Percentiles rank a stretch among this genome's conserved stretches.
Conservation (phyloP, 345 rosid genomes). For the Jatropha curcas region DNA sequence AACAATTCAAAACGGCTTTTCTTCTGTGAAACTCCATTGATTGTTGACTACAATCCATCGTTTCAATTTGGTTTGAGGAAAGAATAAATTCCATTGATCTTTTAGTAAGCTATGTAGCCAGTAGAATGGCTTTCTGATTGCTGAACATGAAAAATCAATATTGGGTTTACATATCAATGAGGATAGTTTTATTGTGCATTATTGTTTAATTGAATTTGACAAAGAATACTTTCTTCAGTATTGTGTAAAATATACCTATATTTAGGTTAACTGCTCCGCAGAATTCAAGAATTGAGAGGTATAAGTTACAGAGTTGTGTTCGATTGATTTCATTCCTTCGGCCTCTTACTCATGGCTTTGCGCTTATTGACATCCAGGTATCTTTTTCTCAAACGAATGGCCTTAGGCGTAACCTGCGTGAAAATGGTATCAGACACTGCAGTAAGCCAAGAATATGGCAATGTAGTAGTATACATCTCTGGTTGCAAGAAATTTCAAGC, state of each 20-base stretch:
- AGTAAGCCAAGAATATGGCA: not conserved
- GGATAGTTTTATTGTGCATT: not conserved
- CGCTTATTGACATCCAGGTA: constrained; percentile 91
- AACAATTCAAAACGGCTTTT: no score
- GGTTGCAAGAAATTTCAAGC: not conserved
- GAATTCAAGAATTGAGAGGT: not conserved
- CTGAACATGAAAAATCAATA: not conserved
- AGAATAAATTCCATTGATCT: not conserved
- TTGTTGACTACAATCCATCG: not conserved
- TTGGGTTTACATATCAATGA: not conserved
- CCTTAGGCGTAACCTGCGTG: constrained; percentile 88
- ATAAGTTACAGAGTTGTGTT: constrained; percentile 20
- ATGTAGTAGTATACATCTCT: not conserved
- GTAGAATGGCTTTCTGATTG: not conserved
- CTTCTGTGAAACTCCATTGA: no score
- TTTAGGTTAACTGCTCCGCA: constrained; percentile 7
- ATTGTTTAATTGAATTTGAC: not conserved
- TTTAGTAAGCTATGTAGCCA: not conserved
- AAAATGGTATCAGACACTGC: not conserved
- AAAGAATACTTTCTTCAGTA: constrained; percentile 1
- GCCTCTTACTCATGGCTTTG: constrained; percentile 76
- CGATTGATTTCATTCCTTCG: constrained; percentile 51
- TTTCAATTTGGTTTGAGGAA: not conserved
- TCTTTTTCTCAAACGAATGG: constrained; percentile 79
- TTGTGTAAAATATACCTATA: constrained; percentile 2